Conservation (phyloP, 116 monocot species). For the Zostera marina region DNA sequence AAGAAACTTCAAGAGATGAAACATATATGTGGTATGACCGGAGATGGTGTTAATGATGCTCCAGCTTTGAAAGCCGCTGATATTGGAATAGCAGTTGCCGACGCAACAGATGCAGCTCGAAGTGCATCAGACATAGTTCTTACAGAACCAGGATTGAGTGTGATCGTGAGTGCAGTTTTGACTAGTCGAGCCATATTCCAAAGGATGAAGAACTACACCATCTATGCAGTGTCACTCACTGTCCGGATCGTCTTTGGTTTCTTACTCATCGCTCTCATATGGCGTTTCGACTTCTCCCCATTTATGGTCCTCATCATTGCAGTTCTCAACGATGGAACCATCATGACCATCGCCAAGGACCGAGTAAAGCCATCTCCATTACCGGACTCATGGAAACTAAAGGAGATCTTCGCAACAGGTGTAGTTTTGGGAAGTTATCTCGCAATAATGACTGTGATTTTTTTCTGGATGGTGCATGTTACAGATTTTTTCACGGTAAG, state of each 20-base stretch:
- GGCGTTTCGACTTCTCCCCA: conserved; percentile 37
- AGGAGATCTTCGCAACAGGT: conserved; percentile 85
- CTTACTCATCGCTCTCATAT: conserved; percentile 15
- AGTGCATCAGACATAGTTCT: conserved; percentile 78
- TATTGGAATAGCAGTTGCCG: conserved; percentile 76
- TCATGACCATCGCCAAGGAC: conserved; percentile 99
- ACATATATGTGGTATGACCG: conserved; percentile 49
- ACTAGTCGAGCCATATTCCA: conserved; percentile 81
- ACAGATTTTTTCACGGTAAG: conserved; percentile 66
- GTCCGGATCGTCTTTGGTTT: conserved; percentile 45
- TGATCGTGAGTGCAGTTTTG: conserved; percentile 66
- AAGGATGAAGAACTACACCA: conserved; percentile 75
- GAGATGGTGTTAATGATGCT: conserved; percentile 46
- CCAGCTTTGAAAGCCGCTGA: conserved; percentile 79
- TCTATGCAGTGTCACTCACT: conserved; percentile 58
- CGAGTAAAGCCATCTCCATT: conserved; percentile 76
- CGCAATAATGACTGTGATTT: conserved; percentile 61
- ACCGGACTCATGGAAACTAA: conserved; percentile 86
- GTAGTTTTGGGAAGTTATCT: conserved; percentile 74
- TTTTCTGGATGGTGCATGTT: conserved; percentile 59
- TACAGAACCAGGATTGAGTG: conserved; percentile 72
- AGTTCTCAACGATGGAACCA: conserved; percentile 93
- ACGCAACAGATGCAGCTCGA: conserved; percentile 72
- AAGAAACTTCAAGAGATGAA: conserved; percentile 34
- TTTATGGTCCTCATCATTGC: conserved; percentile 99